Base-by-base conservation (phyloP, 2,329 filamentous ascomycete genomes). In the Exophiala bonariae region DNA sequence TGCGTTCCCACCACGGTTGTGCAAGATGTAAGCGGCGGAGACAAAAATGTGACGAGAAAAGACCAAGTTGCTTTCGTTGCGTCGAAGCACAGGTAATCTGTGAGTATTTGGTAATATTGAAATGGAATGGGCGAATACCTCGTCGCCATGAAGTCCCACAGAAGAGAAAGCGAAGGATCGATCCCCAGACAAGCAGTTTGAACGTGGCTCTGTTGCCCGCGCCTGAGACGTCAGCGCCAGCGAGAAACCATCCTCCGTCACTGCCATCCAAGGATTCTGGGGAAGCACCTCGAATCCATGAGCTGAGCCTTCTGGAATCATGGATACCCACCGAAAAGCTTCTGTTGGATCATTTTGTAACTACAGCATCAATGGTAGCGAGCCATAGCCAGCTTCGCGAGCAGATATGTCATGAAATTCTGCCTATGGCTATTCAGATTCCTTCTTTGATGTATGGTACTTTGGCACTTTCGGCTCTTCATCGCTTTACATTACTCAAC, bases 361-460 rank as follows among this genome's bases (percentile, higher is more conserved):
- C 35, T n/a, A 37, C 14, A 18, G 18, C 35, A 19, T 37, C 35
- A 18, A 37, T 37, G 35, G 18, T 37, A 7, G 35, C 35, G 4
- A 37, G 67, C 20, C 67, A 70, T 48, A 59, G 62, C 1, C 62
- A 65, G 31, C 68, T 71, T 63, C 69, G 70, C 36, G 61, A 61
- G 32, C 66, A 71, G 41, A 68, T 72, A 39, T 72, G 69, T 54
- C 61, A 63, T 16, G 65, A 70, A 63, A 62, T 72, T 11, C 59
- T 73, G n/a, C 69, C 70, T 2, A 71, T 72, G 68, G 69, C 67
- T 17, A 58, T 71, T 2, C 66, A 70, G 41, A 71, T 64, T 8
- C 69, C 67, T 2, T 69, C 69, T 1, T 59, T 73, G 40, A 60
- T 72, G 18, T 68, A 71, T 50, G 69, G 68, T 16, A 73, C 68